These are phyloP conservation scores for Coriolopsis trogii DNA, from an alignment of 1,284 basidiomycete species.

Conservation along the genomic window DNA sequence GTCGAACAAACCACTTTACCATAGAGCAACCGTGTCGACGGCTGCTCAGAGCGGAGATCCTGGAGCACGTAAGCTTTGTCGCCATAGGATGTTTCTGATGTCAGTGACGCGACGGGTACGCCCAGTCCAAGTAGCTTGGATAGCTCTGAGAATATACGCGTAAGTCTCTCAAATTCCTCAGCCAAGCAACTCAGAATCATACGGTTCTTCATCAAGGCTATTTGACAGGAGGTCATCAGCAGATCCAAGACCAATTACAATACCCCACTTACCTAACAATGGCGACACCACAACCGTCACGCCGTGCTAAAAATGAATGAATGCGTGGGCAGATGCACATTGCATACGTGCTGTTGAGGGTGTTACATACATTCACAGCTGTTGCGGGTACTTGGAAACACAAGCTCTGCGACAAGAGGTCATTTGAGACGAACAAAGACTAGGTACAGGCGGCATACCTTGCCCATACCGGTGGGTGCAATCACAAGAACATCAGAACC, in stretches of 20 bases:
- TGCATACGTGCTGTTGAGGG: not conserved
- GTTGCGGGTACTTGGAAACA: conserved; percentile 89
- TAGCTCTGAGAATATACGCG: conserved; percentile 59
- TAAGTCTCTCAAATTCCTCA: not conserved
- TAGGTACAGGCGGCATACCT: conserved; percentile 47
- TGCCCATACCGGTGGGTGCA: conserved; percentile 89
- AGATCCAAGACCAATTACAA: not conserved
- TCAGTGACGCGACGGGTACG: conserved; percentile 64
- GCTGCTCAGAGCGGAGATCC: conserved; percentile 65
- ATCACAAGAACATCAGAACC: conserved; percentile 79
- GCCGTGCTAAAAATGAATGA: conserved; percentile 48
- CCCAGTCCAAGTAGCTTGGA: conserved; percentile 56
- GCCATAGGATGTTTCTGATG: conserved; percentile 60
- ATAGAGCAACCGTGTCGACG: conserved; percentile 70
- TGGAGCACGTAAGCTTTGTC: conserved; percentile 51
- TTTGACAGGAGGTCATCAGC: not conserved
- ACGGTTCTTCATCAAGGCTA: conserved; percentile 88
- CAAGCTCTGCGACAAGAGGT: conserved; percentile 59
- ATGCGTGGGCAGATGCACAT: not conserved
- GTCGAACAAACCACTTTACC: conserved; percentile 45
- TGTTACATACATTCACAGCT: conserved; percentile 53
- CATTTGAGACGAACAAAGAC: conserved; percentile 1
- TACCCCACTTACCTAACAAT: conserved; percentile 58
- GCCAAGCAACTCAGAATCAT: conserved; percentile 20
- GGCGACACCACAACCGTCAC: conserved; percentile 83